Base-by-base conservation (phyloP, 805 yeast species). In the Yarrowia deformans region DNA sequence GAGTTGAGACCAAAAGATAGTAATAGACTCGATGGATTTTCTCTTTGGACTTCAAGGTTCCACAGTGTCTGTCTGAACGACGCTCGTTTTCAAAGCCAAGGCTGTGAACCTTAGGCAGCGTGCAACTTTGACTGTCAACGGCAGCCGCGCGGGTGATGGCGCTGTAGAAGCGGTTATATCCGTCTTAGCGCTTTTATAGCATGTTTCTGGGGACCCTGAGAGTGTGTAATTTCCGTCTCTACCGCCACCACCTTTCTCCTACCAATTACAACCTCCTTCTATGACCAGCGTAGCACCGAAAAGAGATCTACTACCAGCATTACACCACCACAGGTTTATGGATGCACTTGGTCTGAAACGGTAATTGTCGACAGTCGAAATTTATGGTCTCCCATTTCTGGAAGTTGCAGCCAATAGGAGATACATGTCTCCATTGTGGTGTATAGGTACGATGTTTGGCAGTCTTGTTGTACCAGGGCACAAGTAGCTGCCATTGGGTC, bases 1-100 rank as follows among this genome's bases (percentile, higher is more conserved):
- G n/a, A 12, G 56, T 50, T 3, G 56, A 50, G 39, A 37, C 16
- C 14, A 14, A 19, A 18, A 34, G 42, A 23, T 23, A 34, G 19
- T n/a, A 12, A 49, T 52, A 35, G 42, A 52, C 58, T 52, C 39
- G 39, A 50, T 8, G 40, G 52, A 3, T 49, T 29, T 16, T 34
- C 18, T 52, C 37, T 52, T 52, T 35, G 43, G 58, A 18, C 58
- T 52, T 35, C 58, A 35, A 52, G 42, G 58, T 52, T 52, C 58
- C 29, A 23, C 29, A 23, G 29, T 23, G 29, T 2, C 43, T 52
- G 58, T 42, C 39, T 42, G 43, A 37, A 37, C 58, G 13, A 54
- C 58, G 43, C 45, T 54, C 60, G 45, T 39, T 54, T 54, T 35
- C 18, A 39, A 23, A 37, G 60, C 60, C 45, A 54, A 54, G 60